Evolutionary conservation across 306 rosid species (phyloP).

Genomic region (Elaeagnus macrophylla): DNA sequence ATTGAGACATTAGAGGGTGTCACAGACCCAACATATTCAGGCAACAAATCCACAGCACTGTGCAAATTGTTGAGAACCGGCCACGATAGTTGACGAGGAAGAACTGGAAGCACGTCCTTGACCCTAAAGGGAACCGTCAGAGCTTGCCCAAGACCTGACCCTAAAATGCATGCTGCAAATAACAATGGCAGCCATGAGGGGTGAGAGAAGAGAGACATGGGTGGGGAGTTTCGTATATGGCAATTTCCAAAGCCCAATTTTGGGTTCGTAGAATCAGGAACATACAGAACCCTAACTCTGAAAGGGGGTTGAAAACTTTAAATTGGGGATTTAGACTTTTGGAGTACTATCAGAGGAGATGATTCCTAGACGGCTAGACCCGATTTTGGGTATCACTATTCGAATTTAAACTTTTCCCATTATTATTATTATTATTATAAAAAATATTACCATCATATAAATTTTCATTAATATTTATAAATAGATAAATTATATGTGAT

Average conservation of each 20-base stretch:
- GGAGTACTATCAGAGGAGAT: too few relatives aligned
- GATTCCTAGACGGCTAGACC: too few relatives aligned
- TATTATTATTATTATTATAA: too few relatives aligned
- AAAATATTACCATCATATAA: too few relatives aligned
- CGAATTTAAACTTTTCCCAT: too few relatives aligned
- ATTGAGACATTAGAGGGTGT: conserved; percentile 50
- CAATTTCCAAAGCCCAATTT: background rate
- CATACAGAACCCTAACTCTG: conserved; percentile 16
- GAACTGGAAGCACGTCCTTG: conserved; percentile 81
- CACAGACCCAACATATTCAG: conserved; percentile 73
- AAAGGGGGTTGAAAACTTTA: background rate
- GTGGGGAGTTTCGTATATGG: background rate
- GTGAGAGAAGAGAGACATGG: conserved; percentile 25
- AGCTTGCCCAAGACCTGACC: conserved; percentile 28
- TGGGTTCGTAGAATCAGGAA: background rate
- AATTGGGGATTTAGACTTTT: background rate
- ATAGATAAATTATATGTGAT: too few relatives aligned
- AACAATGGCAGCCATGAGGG: conserved; percentile 7
- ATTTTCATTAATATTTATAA: too few relatives aligned
- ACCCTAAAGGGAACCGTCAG: conserved; percentile 60
- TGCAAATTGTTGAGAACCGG: conserved; percentile 83
- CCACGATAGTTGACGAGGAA: conserved; percentile 79
- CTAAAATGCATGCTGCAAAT: conserved; percentile 25
- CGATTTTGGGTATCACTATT: too few relatives aligned
- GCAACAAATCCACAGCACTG: conserved; percentile 88